phyloP scores from a whole-genome alignment of 768 basidiomycete genomes.

The Mycena leptocephala region DNA sequence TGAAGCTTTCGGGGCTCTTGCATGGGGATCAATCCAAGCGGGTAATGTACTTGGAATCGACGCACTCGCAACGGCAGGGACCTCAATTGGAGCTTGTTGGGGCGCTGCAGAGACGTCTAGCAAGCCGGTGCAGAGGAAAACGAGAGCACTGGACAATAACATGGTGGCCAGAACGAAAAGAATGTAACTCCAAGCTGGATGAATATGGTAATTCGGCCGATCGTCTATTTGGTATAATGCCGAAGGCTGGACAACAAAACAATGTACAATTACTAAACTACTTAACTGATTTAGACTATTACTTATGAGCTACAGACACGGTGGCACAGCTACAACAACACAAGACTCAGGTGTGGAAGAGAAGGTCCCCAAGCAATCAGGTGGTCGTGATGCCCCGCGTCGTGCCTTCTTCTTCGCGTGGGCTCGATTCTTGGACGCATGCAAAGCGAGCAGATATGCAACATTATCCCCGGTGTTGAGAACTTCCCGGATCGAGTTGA shows the following conservation, averaged over 20 bases:
- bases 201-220: neutral
- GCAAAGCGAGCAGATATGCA: conserved; percentile 76
- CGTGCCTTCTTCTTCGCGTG: conserved; percentile 53
- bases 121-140: conserved; percentile 7
- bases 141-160: neutral
- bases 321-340: conserved; percentile 33
- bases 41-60: neutral
- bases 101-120: conserved; percentile 26
- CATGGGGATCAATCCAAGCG: conserved; percentile 14
- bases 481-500: conserved; percentile 79
- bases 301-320: conserved; percentile 26
- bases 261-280: conserved; percentile 29
- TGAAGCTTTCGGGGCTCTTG: conserved; percentile 68
- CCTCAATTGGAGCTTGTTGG: conserved; percentile 17
- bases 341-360: conserved; percentile 14
- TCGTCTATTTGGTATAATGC: neutral
- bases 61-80: conserved; percentile 27
- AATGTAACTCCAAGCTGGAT: neutral
- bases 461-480: conserved; percentile 81
- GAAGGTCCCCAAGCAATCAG: conserved; percentile 44
- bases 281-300: conserved; percentile 16
- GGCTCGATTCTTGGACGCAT: conserved; percentile 55
- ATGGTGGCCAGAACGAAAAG: neutral
- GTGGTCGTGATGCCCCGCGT: conserved; percentile 62
- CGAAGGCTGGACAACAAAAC: neutral